Evolutionary conservation across 352 stramenopile species (phyloP).

Genomic region (Globisporangium radiosum): DNA sequence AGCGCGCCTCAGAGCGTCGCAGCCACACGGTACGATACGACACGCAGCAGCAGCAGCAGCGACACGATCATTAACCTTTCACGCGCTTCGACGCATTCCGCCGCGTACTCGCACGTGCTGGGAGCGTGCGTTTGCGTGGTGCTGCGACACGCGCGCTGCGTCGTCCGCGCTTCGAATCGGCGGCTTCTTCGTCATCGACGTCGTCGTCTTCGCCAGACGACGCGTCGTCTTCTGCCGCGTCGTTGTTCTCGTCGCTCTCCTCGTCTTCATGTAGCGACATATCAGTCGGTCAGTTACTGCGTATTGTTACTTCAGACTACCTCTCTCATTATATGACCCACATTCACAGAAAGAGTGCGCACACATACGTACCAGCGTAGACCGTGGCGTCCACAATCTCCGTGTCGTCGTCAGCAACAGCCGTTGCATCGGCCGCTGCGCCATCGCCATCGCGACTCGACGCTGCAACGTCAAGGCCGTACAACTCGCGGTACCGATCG

Average conservation of each 20-base stretch:
- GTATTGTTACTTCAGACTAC: not conserved
- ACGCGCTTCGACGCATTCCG: slow-evolving; percentile 38
- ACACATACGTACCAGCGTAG: slow-evolving; percentile 8
- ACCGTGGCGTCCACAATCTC: slow-evolving; percentile 4
- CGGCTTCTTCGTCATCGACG: slow-evolving; percentile 23
- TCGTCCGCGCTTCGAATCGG: slow-evolving; percentile 16
- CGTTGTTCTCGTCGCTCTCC: slow-evolving; percentile 33
- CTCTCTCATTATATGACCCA: not conserved
- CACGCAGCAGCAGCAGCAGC: too few relatives aligned
- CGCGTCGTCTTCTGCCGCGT: slow-evolving; percentile 15
- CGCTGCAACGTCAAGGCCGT: slow-evolving; percentile 25
- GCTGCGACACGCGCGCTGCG: slow-evolving; percentile 17
- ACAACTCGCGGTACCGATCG: slow-evolving; percentile 42
- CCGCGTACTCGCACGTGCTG: slow-evolving; percentile 11
- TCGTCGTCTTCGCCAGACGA: slow-evolving; percentile 20
- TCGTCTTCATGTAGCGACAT: slow-evolving; percentile 10
- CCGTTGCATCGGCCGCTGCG: not conserved
- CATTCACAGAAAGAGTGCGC: not conserved
- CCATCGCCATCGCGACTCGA: not conserved
- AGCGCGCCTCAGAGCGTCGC: too few relatives aligned
- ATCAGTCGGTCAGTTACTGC: too few relatives aligned
- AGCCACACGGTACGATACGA: too few relatives aligned
- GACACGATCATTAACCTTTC: slow-evolving; percentile 43
- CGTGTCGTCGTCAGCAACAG: slow-evolving; percentile 13
- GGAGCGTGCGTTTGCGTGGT: slow-evolving; percentile 20